A percentile compares a stretch with the other conserved stretches of the same genome.
Conservation (phyloP, 106 monocot species). For the Acorus gramineus region DNA sequence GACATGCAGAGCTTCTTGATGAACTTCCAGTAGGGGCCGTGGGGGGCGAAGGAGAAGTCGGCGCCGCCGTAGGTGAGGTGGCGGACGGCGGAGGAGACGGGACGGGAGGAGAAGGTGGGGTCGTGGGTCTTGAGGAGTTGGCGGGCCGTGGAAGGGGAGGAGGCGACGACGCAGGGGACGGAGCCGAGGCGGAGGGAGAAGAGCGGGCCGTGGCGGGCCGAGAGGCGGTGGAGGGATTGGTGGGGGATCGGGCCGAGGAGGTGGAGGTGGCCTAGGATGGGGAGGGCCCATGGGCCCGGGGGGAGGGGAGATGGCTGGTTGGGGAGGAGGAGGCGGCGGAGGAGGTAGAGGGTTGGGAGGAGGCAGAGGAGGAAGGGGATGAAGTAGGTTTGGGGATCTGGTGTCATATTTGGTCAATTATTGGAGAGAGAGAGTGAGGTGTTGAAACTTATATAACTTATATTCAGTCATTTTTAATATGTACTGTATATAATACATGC, state of each 20-base stretch:
- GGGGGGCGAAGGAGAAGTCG: slow-evolving; percentile 37
- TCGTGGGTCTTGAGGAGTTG: slow-evolving; percentile 31
- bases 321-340: neutral
- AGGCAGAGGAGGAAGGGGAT: neutral
- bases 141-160: slow-evolving; percentile 10
- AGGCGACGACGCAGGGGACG: slow-evolving; percentile 17
- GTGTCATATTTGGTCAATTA: too few species aligned
- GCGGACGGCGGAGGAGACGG: slow-evolving; percentile 5
- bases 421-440: too few species aligned
- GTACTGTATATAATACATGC: too few species aligned
- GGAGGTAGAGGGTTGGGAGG: neutral
- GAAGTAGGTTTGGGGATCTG: neutral
- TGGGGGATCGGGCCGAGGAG: slow-evolving; percentile 27
- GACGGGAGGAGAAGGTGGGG: slow-evolving; percentile 16
- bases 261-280: slow-evolving; percentile 53
- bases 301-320: neutral
- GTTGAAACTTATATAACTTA: too few species aligned
- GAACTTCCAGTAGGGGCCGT: slow-evolving; percentile 29
- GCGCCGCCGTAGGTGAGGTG: slow-evolving; percentile 21
- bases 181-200: slow-evolving; percentile 33
- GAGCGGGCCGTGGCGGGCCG: slow-evolving; percentile 24
- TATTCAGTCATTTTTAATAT: too few species aligned
- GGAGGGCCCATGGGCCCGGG: slow-evolving; percentile 27
- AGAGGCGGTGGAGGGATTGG: slow-evolving; percentile 35
- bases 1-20: slow-evolving; percentile 36